These are phyloP conservation scores for Penicillium oxalicum DNA, from an alignment of 2,329 filamentous ascomycete species.

Conservation along the genomic window DNA sequence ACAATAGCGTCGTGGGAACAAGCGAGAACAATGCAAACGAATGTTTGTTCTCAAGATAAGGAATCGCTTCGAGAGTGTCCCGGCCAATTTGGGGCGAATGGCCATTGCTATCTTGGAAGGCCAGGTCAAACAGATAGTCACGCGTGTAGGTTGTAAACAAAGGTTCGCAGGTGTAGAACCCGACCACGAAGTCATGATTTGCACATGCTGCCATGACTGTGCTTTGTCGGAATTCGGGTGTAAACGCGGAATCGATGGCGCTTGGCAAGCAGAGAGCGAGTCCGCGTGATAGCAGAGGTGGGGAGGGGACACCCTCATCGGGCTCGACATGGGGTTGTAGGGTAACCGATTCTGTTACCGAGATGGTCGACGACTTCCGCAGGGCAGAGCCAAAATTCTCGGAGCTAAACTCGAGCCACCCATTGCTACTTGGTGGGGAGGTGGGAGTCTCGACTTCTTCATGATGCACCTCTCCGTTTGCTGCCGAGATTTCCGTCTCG, in stretches of 20 bases:
- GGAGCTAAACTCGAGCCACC: conserved; percentile 21
- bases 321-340: conserved; percentile 26
- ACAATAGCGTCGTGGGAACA: conserved; percentile 9
- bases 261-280: conserved; percentile 34
- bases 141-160: conserved; percentile 30
- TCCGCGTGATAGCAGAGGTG: conserved; percentile 34
- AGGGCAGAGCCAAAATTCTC: conserved; percentile 23
- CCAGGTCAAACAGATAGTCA: conserved; percentile 24
- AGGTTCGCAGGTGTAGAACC: conserved; percentile 32
- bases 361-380: conserved; percentile 38
- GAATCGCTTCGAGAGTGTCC: conserved; percentile 11
- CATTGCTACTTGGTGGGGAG: conserved; percentile 10
- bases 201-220: conserved; percentile 35
- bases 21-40: conserved; percentile 26
- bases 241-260: conserved; percentile 26
- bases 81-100: conserved; percentile 10
- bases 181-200: conserved; percentile 38
- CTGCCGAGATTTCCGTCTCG: conserved; percentile 37
- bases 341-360: conserved; percentile 37
- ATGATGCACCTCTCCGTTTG: conserved; percentile 17
- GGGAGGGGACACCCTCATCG: conserved; percentile 24
- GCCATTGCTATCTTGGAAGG: conserved; percentile 12
- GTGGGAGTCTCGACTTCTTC: conserved; percentile 10
- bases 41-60: conserved; percentile 12
- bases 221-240: conserved; percentile 29